Percentiles rank a stretch among this genome's conserved stretches.
These are phyloP conservation scores for Microbotryum violaceum DNA, from an alignment of 1,284 basidiomycete genomes.

Conservation along the genomic window DNA sequence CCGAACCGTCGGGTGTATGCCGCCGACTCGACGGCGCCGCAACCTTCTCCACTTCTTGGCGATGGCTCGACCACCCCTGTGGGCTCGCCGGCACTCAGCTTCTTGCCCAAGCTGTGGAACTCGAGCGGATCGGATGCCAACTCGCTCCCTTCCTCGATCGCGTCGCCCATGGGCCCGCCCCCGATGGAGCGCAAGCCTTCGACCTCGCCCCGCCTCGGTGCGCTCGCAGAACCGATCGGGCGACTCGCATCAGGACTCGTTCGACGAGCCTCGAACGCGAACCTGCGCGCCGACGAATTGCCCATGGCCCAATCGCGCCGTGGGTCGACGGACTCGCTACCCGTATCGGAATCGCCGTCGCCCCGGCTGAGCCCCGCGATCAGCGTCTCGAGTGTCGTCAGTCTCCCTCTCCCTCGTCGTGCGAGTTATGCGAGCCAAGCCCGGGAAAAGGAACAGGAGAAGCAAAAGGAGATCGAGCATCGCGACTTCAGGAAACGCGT, in stretches of 20 bases:
- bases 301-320: slow-evolving; percentile 2
- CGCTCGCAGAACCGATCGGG: slow-evolving; percentile 24
- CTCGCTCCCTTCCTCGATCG: slow-evolving; percentile 9
- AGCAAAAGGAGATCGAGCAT: slow-evolving; percentile 16
- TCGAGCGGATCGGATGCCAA: slow-evolving; percentile 1
- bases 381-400: slow-evolving; percentile 1
- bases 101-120: slow-evolving; percentile 10
- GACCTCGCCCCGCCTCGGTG: slow-evolving; percentile 20
- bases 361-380: slow-evolving; percentile 12
- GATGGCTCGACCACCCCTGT: slow-evolving; percentile 12
- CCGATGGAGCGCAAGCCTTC: slow-evolving; percentile 14
- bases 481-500: slow-evolving; percentile 12
- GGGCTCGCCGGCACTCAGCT: slow-evolving; percentile 12
- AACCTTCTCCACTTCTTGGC: slow-evolving; percentile 6
- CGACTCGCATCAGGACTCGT: slow-evolving; percentile 26
- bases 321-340: not conserved
- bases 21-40: not conserved
- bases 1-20: no score
- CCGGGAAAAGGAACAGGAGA: slow-evolving; percentile 27
- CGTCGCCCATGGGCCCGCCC: slow-evolving; percentile 4
- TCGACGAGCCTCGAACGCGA: slow-evolving; percentile 17
- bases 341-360: slow-evolving; percentile 6
- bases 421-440: slow-evolving; percentile 17
- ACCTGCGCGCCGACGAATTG: slow-evolving; percentile 17
- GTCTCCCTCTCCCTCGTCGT: slow-evolving; percentile 3